These are phyloP conservation scores for Picea glauca DNA, from an alignment of 75 land plant species.

Conservation along the genomic window DNA sequence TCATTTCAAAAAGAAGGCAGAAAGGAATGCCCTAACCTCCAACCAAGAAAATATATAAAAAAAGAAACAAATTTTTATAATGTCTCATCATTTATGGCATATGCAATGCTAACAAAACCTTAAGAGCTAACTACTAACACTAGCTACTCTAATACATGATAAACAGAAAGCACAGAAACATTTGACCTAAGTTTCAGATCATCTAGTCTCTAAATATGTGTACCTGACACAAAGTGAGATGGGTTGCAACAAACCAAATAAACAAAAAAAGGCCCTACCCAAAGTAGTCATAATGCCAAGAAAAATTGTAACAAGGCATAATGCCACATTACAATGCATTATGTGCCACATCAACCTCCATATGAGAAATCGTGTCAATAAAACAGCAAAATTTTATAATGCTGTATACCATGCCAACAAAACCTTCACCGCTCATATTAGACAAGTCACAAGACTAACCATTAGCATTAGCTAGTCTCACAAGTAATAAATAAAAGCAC, in stretches of 20 bases:
- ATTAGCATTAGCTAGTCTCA: too few relatives aligned
- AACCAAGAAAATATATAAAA: not conserved
- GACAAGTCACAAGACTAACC: too few relatives aligned
- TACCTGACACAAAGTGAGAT: not conserved
- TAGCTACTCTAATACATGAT: not conserved
- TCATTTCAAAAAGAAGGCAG: not conserved
- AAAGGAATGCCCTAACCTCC: not conserved
- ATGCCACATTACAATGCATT: not conserved
- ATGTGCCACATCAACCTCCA: not conserved
- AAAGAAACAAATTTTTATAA: not conserved
- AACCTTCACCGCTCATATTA: too few relatives aligned
- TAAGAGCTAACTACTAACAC: not conserved
- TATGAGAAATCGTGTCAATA: too few relatives aligned
- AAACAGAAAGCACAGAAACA: not conserved
- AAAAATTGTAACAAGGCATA: not conserved
- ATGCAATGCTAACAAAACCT: not conserved
- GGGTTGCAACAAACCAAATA: not conserved
- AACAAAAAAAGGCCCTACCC: not conserved
- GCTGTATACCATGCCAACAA: too few relatives aligned
- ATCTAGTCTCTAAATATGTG: not conserved
- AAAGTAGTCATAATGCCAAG: not conserved
- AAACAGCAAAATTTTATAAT: too few relatives aligned
- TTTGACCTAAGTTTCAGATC: not conserved
- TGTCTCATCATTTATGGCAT: not conserved
- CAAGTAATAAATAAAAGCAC: too few relatives aligned